phyloP scores from a whole-genome alignment of 2,329 filamentous ascomycete genomes.

The Fusarium siculi region DNA sequence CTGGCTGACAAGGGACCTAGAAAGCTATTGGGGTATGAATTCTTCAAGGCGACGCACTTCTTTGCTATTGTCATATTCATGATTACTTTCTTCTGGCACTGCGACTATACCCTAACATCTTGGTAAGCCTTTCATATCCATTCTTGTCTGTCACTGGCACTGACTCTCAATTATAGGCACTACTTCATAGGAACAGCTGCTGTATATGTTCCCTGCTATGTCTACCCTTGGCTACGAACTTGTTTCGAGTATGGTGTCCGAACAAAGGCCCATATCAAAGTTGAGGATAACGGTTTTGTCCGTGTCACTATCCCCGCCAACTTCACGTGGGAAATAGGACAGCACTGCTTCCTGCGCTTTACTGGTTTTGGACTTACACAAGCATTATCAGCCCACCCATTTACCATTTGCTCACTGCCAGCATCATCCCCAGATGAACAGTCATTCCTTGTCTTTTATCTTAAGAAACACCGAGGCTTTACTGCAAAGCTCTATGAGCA shows the following conservation, averaged over 20 bases:
- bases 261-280: background rate
- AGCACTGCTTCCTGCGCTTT: background rate
- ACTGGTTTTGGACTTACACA: background rate
- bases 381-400: background rate
- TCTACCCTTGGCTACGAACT: background rate
- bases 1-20: background rate
- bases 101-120: background rate
- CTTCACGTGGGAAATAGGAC: background rate
- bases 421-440: fast-evolving
- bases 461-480: background rate
- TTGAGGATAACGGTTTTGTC: background rate
- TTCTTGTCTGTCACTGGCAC: fast-evolving
- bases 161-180: background rate
- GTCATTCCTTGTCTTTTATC: background rate
- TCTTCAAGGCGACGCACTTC: background rate
- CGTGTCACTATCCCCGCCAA: background rate
- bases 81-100: background rate
- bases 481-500: background rate
- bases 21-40: background rate
- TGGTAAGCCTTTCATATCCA: background rate
- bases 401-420: background rate
- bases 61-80: background rate
- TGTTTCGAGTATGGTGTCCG: background rate
- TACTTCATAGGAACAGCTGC: background rate
- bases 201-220: background rate